Evolutionary conservation across 2,329 filamentous ascomycete genomes (phyloP), one percentile per base, ranked within the genome.

Genomic region (Clonostachys sp.): DNA sequence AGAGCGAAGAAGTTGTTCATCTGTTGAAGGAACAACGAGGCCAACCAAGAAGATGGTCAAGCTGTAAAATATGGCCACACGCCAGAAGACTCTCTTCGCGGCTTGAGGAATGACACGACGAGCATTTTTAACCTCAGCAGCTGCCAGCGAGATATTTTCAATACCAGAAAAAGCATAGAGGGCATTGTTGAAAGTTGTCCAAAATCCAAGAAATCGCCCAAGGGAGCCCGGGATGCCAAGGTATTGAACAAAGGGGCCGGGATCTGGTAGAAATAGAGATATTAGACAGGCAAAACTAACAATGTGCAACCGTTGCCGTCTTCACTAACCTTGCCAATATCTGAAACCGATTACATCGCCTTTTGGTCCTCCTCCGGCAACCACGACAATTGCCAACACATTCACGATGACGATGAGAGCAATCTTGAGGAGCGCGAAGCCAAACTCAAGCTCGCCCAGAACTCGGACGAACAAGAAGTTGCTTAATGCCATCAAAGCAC

Each of bases 391-490:
- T 24, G 24, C 24, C 24, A 24, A 24, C 24, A 24, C 24, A 24
- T 24, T 24, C 24, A 24, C 24, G 24, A 24, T 24, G 24, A 24
- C 24, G 7, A 24, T 24, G 42, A 81, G 78, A 12, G 66, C 56
- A 39, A 84, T 68, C 64, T 84, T 84, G 64, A 83, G 70, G 45
- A 72, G 75, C 38, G 78, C 75, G 52, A 83, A 81, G 68, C 77
- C 77, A 57, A 84, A 83, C 58, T 84, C 80, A 41, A 78, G 73
- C 61, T 84, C 80, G 41, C 80, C 80, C 55, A 81, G 83, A 52
- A 78, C 68, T 45, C 68, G 66, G 17, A 83, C 76, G 45, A 76
- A 75, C 20, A 33, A 33, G 20, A 20, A 44, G 20, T 34, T 33
- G 20, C 20, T 30, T 12, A 44, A 30, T 10, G 82, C 62, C 50